Evolutionary conservation across 1,284 basidiomycete genomes (phyloP).

Genomic region (Cryptococcus maquisensis): DNA sequence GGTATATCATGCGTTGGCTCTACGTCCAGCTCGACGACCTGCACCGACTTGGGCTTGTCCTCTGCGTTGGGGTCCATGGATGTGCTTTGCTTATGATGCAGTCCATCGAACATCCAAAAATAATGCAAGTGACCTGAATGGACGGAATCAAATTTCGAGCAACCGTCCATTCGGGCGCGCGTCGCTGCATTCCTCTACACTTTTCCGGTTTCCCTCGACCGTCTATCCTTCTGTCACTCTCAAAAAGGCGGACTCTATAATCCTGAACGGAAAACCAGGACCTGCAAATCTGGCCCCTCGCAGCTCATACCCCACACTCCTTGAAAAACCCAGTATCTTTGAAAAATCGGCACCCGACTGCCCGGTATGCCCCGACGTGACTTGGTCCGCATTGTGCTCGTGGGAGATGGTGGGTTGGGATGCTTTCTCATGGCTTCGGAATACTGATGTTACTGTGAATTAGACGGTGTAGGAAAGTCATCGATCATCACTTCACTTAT

Average conservation of each 20-base stretch:
- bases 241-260: too few species aligned
- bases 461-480: constrained; percentile 91
- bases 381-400: constrained; percentile 71
- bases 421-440: neutral
- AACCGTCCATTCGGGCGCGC: neutral
- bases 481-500: constrained; percentile 92
- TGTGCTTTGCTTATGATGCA: neutral
- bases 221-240: too few species aligned
- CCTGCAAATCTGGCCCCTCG: too few species aligned
- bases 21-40: constrained; percentile 42
- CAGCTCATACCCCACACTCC: neutral
- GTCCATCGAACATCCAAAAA: neutral
- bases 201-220: neutral
- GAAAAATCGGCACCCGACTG: neutral
- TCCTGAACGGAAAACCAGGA: too few species aligned
- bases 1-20: constrained; percentile 21
- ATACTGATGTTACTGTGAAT: neutral
- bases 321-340: too few species aligned
- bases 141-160: constrained; percentile 1
- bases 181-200: neutral
- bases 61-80: constrained; percentile 45
- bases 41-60: constrained; percentile 31
- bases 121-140: neutral
- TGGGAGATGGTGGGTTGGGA: constrained; percentile 72
- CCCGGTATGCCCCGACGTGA: constrained; percentile 43